Percentiles rank a stretch among this genome's conserved stretches.
Evolutionary conservation across 345 rosid species (phyloP).

Genomic region (Eucalyptus marginata): DNA sequence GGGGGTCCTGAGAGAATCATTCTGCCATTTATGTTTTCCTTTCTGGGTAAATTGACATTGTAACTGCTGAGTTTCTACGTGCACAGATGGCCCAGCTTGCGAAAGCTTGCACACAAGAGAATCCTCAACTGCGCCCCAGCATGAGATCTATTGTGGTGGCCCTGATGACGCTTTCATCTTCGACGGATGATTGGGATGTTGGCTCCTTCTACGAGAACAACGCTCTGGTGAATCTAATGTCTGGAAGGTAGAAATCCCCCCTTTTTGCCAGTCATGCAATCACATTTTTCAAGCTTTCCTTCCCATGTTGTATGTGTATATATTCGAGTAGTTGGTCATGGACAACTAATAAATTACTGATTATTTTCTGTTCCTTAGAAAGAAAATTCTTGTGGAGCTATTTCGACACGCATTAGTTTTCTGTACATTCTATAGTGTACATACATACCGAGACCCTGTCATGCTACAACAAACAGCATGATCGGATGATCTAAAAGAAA

Average conservation of each 20-base stretch:
- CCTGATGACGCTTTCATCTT: constrained; percentile 69
- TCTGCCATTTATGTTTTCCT: not conserved
- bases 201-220: constrained; percentile 59
- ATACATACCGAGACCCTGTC: not conserved
- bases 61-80: not conserved
- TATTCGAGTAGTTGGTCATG: not conserved
- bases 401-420: not conserved
- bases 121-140: constrained; percentile 65
- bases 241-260: constrained; percentile 38
- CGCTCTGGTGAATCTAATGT: constrained; percentile 67
- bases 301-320: not conserved
- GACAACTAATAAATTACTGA: not conserved
- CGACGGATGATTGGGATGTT: constrained; percentile 77
- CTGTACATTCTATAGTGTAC: not conserved
- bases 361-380: not conserved
- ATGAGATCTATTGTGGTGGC: constrained; percentile 94
- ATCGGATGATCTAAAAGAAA: not conserved
- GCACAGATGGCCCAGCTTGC: constrained; percentile 87
- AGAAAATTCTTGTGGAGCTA: not conserved
- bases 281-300: not conserved
- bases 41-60: not conserved
- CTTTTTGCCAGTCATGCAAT: not conserved
- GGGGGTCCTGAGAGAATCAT: not conserved
- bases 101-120: constrained; percentile 77
- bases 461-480: not conserved